A percentile compares a stretch with the other conserved stretches of the same genome.
Conservation (phyloP, 2,329 filamentous ascomycete genomes). For the Colletotrichum horii region DNA sequence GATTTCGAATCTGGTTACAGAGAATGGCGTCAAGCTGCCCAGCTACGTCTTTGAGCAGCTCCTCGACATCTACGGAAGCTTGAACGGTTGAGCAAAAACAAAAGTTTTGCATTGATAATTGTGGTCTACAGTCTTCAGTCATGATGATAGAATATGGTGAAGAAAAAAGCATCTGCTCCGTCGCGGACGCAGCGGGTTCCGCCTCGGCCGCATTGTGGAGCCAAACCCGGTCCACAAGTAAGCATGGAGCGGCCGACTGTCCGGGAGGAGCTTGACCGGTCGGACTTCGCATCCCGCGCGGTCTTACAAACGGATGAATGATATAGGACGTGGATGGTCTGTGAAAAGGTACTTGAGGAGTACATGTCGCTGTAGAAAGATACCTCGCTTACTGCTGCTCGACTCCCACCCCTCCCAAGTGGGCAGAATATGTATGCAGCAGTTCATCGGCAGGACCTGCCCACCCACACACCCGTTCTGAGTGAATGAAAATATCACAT, state of each 20-base stretch:
- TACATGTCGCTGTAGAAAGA: background rate
- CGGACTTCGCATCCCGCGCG: background rate
- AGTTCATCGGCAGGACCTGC: background rate
- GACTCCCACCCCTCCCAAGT: background rate
- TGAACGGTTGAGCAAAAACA: constrained; percentile 26
- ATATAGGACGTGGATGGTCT: background rate
- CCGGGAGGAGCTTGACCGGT: background rate
- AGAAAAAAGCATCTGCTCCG: background rate
- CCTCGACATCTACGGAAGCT: constrained; percentile 63
- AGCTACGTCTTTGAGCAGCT: constrained; percentile 74
- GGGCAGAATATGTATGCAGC: background rate
- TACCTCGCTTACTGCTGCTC: background rate
- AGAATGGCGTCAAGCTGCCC: constrained; percentile 74
- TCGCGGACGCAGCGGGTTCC: background rate
- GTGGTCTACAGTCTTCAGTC: background rate
- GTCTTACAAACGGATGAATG: background rate
- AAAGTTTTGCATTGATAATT: background rate
- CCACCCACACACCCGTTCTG: background rate
- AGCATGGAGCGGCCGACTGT: background rate
- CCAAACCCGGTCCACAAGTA: background rate
- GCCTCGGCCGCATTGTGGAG: background rate
- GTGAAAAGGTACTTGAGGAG: background rate
- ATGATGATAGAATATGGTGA: background rate
- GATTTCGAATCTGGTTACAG: constrained; percentile 77
- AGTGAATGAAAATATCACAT: background rate